Evolutionary conservation across 1,284 basidiomycete species (phyloP).

Genomic region (Pisolithus thermaeus): DNA sequence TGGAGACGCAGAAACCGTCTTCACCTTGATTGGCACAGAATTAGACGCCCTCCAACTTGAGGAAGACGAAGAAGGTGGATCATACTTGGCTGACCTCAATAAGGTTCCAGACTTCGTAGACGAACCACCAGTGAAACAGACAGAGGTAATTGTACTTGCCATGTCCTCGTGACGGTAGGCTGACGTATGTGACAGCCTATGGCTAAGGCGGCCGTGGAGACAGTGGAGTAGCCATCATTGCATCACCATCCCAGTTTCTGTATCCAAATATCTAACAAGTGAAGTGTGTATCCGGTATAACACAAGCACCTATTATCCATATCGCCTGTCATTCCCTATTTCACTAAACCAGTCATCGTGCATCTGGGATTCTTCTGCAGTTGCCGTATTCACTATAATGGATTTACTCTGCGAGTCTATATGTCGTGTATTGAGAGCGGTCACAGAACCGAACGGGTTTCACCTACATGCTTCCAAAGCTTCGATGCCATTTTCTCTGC

Average conservation of each 20-base stretch:
- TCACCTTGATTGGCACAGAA: slow-evolving; percentile 46
- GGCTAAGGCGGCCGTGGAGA: slow-evolving; percentile 52
- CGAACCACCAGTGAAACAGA: slow-evolving; percentile 66
- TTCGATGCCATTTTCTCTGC: slow-evolving; percentile 76
- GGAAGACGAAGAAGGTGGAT: slow-evolving; percentile 81
- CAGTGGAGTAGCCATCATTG: slow-evolving; percentile 31
- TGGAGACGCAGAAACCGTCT: background rate
- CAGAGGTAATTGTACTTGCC: slow-evolving; percentile 41
- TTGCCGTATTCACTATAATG: slow-evolving; percentile 64
- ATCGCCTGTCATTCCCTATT: slow-evolving; percentile 42
- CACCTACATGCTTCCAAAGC: slow-evolving; percentile 68
- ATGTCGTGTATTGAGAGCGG: slow-evolving; percentile 4
- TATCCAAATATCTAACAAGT: slow-evolving; percentile 5
- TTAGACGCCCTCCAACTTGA: slow-evolving; percentile 86
- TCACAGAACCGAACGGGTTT: background rate
- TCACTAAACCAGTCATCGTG: slow-evolving; percentile 78
- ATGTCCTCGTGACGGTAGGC: background rate
- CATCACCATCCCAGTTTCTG: slow-evolving; percentile 6
- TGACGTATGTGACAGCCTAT: slow-evolving; percentile 16
- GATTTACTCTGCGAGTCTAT: slow-evolving; percentile 79
- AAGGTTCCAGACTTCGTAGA: slow-evolving; percentile 89
- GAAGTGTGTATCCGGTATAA: background rate
- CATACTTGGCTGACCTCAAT: slow-evolving; percentile 80
- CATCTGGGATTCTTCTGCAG: slow-evolving; percentile 47
- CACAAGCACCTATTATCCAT: slow-evolving; percentile 44